Evolutionary conservation across 345 rosid species (phyloP).

Genomic region (Rhizophora apiculata): DNA sequence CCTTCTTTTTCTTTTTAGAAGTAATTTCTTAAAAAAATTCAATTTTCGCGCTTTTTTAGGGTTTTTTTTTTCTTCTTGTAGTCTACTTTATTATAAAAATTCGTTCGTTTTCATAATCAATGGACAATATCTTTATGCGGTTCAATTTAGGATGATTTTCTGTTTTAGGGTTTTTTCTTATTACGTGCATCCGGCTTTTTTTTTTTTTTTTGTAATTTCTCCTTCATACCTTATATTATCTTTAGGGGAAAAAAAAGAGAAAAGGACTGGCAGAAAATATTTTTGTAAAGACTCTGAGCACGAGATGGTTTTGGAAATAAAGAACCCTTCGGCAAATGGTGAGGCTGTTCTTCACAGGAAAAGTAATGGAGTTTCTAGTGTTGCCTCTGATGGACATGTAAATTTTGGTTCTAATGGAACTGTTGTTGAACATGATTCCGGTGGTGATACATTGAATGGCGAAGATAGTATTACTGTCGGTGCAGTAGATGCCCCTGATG

Average conservation of each 20-base stretch:
- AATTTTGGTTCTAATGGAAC: slow-evolving; percentile 30
- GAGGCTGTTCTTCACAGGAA: slow-evolving; percentile 29
- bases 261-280: slow-evolving; percentile 20
- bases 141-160: too few species aligned
- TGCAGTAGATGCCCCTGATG: slow-evolving; percentile 21
- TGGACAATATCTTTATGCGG: too few species aligned
- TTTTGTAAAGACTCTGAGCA: slow-evolving; percentile 14
- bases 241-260: not conserved
- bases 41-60: too few species aligned
- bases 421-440: slow-evolving; percentile 21
- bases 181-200: not conserved
- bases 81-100: too few species aligned
- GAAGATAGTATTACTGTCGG: slow-evolving; percentile 22
- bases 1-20: too few species aligned
- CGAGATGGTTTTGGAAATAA: slow-evolving; percentile 57
- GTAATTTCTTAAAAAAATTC: too few species aligned
- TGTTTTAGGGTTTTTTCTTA: too few species aligned
- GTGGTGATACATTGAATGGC: slow-evolving; percentile 21
- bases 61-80: too few species aligned
- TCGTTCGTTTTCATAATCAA: too few species aligned
- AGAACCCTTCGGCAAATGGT: slow-evolving; percentile 29
- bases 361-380: slow-evolving; percentile 26
- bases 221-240: not conserved
- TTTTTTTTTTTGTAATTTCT: not conserved
- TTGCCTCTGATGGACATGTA: slow-evolving; percentile 38